These are phyloP conservation scores for Deakozyma indianensis DNA, from an alignment of 805 yeast genomes.

Conservation along the genomic window DNA sequence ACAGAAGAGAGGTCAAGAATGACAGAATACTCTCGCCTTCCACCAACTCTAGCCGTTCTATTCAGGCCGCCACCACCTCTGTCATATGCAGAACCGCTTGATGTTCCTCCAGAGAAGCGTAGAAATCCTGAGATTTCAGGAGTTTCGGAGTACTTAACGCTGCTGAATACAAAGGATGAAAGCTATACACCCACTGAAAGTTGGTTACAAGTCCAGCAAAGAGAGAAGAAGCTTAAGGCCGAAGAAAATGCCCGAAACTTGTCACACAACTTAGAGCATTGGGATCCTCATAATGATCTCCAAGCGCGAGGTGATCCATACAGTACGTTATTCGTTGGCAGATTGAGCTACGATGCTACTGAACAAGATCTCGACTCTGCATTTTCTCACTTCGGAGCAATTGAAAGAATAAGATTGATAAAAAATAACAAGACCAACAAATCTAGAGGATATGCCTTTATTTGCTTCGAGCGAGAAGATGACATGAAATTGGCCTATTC, in stretches of 20 bases:
- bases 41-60: not conserved
- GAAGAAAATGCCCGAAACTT: slow-evolving; percentile 17
- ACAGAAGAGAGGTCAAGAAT: no score
- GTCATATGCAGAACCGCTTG: slow-evolving; percentile 34
- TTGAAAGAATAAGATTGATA: slow-evolving; percentile 49
- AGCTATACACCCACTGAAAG: slow-evolving; percentile 21
- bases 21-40: not conserved
- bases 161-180: slow-evolving; percentile 17
- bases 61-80: slow-evolving; percentile 33
- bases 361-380: slow-evolving; percentile 56
- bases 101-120: slow-evolving; percentile 34
- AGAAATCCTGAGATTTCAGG: slow-evolving; percentile 34
- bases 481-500: slow-evolving; percentile 51
- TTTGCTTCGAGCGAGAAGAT: slow-evolving; percentile 46
- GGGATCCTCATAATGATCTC: slow-evolving; percentile 48
- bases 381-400: slow-evolving; percentile 53
- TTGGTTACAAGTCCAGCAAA: slow-evolving; percentile 17
- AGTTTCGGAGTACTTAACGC: slow-evolving; percentile 21
- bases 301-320: slow-evolving; percentile 58
- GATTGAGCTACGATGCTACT: slow-evolving; percentile 48
- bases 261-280: slow-evolving; percentile 21
- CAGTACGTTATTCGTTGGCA: slow-evolving; percentile 61
- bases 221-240: slow-evolving; percentile 16
- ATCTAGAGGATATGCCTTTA: slow-evolving; percentile 74
- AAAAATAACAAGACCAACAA: slow-evolving; percentile 36